Conservation (phyloP, 495 filamentous ascomycete genomes). For the Penicillium turbatum region DNA sequence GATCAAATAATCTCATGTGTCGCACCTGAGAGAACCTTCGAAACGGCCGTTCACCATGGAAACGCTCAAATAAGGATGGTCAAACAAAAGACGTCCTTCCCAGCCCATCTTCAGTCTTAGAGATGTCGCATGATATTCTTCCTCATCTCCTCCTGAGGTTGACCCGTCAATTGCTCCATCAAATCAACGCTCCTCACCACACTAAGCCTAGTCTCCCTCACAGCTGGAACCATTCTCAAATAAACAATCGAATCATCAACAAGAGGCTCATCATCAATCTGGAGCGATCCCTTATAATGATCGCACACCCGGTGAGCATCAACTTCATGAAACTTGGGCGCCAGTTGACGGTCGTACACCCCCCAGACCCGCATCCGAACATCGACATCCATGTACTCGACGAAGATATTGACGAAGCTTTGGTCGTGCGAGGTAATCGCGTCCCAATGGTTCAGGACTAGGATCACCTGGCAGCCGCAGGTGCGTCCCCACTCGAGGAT, state of each 20-base stretch:
- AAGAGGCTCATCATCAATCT: background rate
- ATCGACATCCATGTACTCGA: background rate
- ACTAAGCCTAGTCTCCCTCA: background rate
- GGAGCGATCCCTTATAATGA: background rate
- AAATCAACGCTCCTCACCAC: background rate
- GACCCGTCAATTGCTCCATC: background rate
- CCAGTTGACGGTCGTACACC: background rate
- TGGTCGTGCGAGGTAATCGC: background rate
- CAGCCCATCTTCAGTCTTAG: background rate
- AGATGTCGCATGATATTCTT: background rate
- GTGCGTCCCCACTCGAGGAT: background rate
- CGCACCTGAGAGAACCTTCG: background rate
- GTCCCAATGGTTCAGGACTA: background rate
- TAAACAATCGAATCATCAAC: background rate
- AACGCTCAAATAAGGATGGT: background rate
- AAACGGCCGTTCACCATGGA: background rate
- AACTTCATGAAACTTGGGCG: background rate
- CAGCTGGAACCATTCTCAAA: background rate
- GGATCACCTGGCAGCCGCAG: background rate
- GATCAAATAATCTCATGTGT: background rate
- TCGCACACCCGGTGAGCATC: background rate
- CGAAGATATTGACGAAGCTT: background rate
- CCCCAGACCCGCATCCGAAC: background rate
- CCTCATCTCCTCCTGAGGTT: background rate
- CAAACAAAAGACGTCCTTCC: background rate